phyloP scores from a whole-genome alignment of 1,284 basidiomycete genomes.

The Abortiporus biennis region DNA sequence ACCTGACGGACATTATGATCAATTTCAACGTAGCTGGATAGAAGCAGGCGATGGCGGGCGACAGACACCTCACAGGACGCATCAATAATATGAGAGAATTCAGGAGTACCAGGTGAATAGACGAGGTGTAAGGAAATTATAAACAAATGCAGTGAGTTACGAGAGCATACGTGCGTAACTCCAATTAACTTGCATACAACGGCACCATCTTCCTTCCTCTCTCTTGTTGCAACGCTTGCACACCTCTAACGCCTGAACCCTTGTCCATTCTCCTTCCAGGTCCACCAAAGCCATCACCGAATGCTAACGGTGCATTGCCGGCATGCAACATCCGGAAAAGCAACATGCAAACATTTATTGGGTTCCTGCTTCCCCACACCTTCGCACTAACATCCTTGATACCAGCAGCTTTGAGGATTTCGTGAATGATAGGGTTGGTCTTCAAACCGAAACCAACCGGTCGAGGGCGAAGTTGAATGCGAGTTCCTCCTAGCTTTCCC shows the following conservation, averaged over 20 bases:
- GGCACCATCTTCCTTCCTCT: conserved; percentile 63
- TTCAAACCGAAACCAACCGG: conserved; percentile 92
- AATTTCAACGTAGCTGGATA: too few relatives aligned
- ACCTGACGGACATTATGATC: too few relatives aligned
- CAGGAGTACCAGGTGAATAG: too few relatives aligned
- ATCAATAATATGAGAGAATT: too few relatives aligned
- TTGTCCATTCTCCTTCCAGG: conserved; percentile 60
- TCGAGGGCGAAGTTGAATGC: conserved; percentile 79
- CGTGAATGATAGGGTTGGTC: conserved; percentile 86
- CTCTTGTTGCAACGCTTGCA: conserved; percentile 63
- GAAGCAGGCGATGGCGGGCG: too few relatives aligned
- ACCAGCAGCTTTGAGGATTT: conserved; percentile 86
- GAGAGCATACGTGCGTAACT: too few relatives aligned
- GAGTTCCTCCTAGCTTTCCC: conserved; percentile 83
- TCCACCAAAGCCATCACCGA: conserved; percentile 76
- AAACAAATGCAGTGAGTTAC: too few relatives aligned
- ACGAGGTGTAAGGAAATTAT: too few relatives aligned
- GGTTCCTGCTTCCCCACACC: conserved; percentile 89
- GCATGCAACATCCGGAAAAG: conserved; percentile 62
- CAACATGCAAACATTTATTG: conserved; percentile 56
- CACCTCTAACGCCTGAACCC: conserved; percentile 60
- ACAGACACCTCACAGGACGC: too few relatives aligned
- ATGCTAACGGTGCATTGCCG: conserved; percentile 65
- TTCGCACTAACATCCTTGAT: conserved; percentile 94
- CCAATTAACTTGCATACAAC: conserved; percentile 23